Evolutionary conservation across 2,329 filamentous ascomycete species (phyloP).

Genomic region (Sphaerulina musiva): DNA sequence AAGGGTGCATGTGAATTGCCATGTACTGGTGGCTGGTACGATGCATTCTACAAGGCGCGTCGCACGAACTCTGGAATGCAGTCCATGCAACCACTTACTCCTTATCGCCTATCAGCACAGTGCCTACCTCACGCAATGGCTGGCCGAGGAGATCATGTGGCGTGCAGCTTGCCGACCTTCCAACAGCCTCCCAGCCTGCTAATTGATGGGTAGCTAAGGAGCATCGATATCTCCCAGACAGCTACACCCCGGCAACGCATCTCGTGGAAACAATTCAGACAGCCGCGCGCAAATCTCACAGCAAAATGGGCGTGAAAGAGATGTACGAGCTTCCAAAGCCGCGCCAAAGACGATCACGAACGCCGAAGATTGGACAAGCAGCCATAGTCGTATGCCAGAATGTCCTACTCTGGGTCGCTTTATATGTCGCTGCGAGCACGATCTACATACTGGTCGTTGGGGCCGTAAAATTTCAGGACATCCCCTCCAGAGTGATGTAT

Average conservation of each 20-base stretch:
- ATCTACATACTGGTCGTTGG: slow-evolving; percentile 21
- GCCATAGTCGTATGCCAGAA: slow-evolving; percentile 25
- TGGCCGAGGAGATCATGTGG: slow-evolving; percentile 2
- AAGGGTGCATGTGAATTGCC: too few relatives aligned
- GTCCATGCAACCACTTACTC: slow-evolving; percentile 13
- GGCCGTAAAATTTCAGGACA: slow-evolving; percentile 15
- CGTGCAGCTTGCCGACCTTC: background rate
- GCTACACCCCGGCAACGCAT: background rate
- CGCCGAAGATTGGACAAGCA: slow-evolving; percentile 10
- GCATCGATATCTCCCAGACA: background rate
- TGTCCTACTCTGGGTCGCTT: slow-evolving; percentile 22
- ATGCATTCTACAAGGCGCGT: slow-evolving; percentile 5
- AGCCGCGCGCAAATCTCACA: background rate
- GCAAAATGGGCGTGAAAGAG: slow-evolving; percentile 1
- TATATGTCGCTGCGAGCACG: slow-evolving; percentile 25
- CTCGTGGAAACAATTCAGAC: background rate
- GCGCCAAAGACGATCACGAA: background rate
- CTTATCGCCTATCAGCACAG: slow-evolving; percentile 4
- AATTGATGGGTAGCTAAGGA: background rate
- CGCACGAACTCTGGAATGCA: slow-evolving; percentile 10
- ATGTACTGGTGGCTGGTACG: background rate
- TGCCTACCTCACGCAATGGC: slow-evolving; percentile 8
- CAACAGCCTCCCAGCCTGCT: slow-evolving; percentile 1
- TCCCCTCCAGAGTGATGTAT: slow-evolving; percentile 22
- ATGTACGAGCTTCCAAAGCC: background rate